Percentiles rank a stretch among this genome's conserved stretches.
Evolutionary conservation across 1,139 yeast species (phyloP).

Genomic region (Debaryomyces robertsiae): DNA sequence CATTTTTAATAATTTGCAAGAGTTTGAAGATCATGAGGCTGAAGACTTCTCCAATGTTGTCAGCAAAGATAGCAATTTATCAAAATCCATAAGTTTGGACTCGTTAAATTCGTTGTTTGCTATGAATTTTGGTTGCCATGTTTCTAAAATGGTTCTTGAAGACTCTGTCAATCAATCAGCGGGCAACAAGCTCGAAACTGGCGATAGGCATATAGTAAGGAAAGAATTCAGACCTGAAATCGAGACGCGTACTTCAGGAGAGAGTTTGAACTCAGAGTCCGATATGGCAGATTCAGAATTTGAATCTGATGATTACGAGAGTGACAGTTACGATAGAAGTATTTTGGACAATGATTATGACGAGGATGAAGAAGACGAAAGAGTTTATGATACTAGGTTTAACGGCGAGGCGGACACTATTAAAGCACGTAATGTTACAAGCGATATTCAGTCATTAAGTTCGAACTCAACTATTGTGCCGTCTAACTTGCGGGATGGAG

Average conservation of each 20-base stretch:
- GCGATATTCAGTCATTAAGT: slow-evolving; percentile 15
- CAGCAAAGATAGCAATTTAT: slow-evolving; percentile 22
- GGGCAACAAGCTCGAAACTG: slow-evolving; percentile 14
- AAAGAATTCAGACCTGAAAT: slow-evolving; percentile 14
- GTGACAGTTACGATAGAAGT: slow-evolving; percentile 17
- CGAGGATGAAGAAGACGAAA: slow-evolving; percentile 17
- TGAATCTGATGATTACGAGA: slow-evolving; percentile 29
- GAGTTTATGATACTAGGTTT: neutral
- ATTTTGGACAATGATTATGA: slow-evolving; percentile 22
- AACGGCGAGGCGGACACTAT: slow-evolving; percentile 15
- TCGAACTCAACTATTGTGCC: slow-evolving; percentile 18
- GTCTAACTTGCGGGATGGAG: slow-evolving; percentile 7
- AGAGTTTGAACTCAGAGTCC: slow-evolving; percentile 4
- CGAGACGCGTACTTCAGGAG: neutral
- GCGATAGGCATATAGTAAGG: slow-evolving; percentile 17
- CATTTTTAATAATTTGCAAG: slow-evolving; percentile 38
- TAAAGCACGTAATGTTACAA: slow-evolving; percentile 11
- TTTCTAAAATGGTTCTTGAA: slow-evolving; percentile 44
- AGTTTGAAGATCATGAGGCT: slow-evolving; percentile 17
- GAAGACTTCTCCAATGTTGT: slow-evolving; percentile 10
- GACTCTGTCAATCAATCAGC: slow-evolving; percentile 16
- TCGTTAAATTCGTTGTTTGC: slow-evolving; percentile 45
- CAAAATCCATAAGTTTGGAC: slow-evolving; percentile 38
- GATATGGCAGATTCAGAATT: slow-evolving; percentile 42
- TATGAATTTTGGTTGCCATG: slow-evolving; percentile 43